Evolutionary conservation across 768 basidiomycete species (phyloP).

Genomic region (Mycena epipterygia): DNA sequence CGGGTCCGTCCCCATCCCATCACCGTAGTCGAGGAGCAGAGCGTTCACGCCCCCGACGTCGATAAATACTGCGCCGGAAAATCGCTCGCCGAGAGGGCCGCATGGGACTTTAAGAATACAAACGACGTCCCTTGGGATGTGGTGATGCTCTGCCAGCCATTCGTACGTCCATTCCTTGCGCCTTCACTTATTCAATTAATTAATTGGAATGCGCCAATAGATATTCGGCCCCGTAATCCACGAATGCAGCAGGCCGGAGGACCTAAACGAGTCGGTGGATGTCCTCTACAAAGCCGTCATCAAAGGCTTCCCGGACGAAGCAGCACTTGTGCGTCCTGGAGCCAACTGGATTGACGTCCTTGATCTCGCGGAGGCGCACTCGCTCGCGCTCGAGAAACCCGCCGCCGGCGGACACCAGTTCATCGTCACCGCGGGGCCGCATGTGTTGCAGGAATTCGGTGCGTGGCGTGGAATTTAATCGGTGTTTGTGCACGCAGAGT

Average conservation of each 20-base stretch:
- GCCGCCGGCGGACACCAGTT: slow-evolving; percentile 5
- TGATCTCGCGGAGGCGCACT: slow-evolving; percentile 13
- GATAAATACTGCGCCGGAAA: slow-evolving; percentile 13
- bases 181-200: neutral
- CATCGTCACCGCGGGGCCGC: slow-evolving; percentile 8
- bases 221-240: no score
- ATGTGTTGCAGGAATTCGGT: slow-evolving; percentile 15
- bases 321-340: slow-evolving; percentile 1
- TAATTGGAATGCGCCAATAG: slow-evolving; percentile 2
- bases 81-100: no score
- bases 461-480: no score
- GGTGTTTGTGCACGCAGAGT: no score
- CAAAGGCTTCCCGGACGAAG: neutral
- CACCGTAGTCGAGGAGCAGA: neutral
- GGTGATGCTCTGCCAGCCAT: slow-evolving; percentile 8
- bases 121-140: no score
- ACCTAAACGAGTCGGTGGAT: slow-evolving; percentile 11
- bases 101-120: no score
- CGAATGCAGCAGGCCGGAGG: neutral
- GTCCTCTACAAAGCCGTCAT: slow-evolving; percentile 10
- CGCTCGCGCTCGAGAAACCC: slow-evolving; percentile 7
- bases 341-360: slow-evolving; percentile 7
- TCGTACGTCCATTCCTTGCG: neutral
- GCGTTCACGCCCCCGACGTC: neutral
- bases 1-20: slow-evolving; percentile 1